These are phyloP conservation scores for Aspergillus alliaceus DNA, from an alignment of 2,329 filamentous ascomycete genomes.

Conservation along the genomic window DNA sequence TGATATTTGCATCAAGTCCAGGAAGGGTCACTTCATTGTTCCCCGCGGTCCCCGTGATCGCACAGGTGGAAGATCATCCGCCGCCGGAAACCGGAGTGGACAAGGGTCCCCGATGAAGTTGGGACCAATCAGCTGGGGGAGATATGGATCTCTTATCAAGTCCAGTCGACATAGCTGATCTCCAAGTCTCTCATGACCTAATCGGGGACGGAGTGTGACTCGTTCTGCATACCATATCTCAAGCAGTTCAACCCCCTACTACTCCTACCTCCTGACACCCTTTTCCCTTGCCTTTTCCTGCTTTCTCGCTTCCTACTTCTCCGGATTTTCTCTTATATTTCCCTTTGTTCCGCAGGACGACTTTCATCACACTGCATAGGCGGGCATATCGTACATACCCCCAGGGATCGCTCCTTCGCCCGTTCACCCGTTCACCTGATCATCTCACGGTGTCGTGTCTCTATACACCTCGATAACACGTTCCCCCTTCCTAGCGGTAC, in stretches of 20 bases:
- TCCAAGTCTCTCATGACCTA: conserved; percentile 6
- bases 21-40: background rate
- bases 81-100: conserved; percentile 6
- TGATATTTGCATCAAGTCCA: background rate
- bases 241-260: background rate
- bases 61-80: background rate
- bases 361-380: background rate
- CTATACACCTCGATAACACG: background rate
- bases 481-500: background rate
- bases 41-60: background rate
- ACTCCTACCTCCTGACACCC: background rate
- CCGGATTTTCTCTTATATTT: background rate
- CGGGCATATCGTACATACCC: background rate
- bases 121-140: conserved; percentile 5
- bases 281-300: background rate
- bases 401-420: background rate
- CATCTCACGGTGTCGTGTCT: background rate
- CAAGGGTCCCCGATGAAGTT: background rate
- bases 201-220: conserved; percentile 3
- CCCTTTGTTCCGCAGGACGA: background rate
- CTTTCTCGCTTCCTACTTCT: background rate
- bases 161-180: background rate
- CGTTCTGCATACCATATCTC: conserved; percentile 1
- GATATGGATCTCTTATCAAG: conserved; percentile 7
- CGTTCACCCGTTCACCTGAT: background rate